These are phyloP conservation scores for Phylloporus sp. DNA, from an alignment of 768 basidiomycete genomes.

Conservation along the genomic window DNA sequence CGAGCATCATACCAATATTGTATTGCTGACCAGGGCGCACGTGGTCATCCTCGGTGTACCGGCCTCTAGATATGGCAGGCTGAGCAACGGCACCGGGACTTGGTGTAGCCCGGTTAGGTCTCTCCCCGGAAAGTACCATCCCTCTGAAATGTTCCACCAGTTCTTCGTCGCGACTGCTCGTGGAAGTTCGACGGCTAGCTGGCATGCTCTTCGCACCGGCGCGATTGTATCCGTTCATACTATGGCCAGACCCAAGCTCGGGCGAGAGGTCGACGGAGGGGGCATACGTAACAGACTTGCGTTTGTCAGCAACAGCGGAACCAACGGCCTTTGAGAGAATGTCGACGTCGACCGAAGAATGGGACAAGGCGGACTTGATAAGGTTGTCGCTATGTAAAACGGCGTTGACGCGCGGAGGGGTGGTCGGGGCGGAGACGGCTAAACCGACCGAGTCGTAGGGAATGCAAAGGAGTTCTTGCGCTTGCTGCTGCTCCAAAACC, in stretches of 20 bases:
- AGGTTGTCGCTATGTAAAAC: conserved; percentile 56
- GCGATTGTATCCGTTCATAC: conserved; percentile 52
- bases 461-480: conserved; percentile 73
- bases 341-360: conserved; percentile 56
- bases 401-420: conserved; percentile 75
- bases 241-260: conserved; percentile 47
- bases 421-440: conserved; percentile 86
- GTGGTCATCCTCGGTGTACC: conserved; percentile 56
- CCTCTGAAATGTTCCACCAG: conserved; percentile 71
- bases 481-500: conserved; percentile 85
- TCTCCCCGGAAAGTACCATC: conserved; percentile 62
- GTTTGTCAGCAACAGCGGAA: conserved; percentile 63
- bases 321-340: conserved; percentile 66
- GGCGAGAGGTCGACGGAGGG: conserved; percentile 72
- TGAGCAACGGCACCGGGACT: conserved; percentile 47
- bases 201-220: conserved; percentile 91
- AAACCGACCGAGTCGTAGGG: conserved; percentile 62
- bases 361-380: conserved; percentile 40
- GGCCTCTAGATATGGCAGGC: conserved; percentile 49
- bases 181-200: conserved; percentile 83
- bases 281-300: conserved; percentile 83
- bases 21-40: conserved; percentile 56
- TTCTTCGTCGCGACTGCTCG: conserved; percentile 83
- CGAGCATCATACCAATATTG: conserved; percentile 86
- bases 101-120: conserved; percentile 52